phyloP scores from a whole-genome alignment of 2,329 filamentous ascomycete genomes.

The Neocucurbitaria cava region DNA sequence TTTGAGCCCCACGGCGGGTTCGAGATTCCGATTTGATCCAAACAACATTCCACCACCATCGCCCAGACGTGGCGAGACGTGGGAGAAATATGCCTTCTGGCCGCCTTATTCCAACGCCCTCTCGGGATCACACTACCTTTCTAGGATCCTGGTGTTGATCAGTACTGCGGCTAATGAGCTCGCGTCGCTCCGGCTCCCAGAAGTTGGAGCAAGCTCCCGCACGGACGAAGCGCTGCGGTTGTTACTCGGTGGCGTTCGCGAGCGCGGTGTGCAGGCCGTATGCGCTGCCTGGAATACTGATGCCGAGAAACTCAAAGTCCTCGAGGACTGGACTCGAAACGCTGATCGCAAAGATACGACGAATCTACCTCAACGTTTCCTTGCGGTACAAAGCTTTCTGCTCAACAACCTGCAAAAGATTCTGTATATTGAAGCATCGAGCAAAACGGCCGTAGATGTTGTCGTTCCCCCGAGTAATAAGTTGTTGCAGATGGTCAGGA shows the following conservation, averaged over 20 bases:
- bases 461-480: conserved; percentile 86
- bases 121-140: conserved; percentile 88
- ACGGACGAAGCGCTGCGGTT: conserved; percentile 73
- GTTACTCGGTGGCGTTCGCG: conserved; percentile 79
- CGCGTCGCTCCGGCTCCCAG: conserved; percentile 74
- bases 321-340: conserved; percentile 92
- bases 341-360: conserved; percentile 85
- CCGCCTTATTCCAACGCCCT: conserved; percentile 90
- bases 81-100: conserved; percentile 97
- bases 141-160: conserved; percentile 80
- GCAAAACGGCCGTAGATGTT: conserved; percentile 78
- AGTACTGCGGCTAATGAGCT: conserved; percentile 89
- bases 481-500: conserved; percentile 86
- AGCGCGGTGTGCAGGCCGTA: conserved; percentile 83
- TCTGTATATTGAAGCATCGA: conserved; percentile 86
- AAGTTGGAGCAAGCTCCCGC: conserved; percentile 58
- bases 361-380: conserved; percentile 85
- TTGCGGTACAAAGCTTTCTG: conserved; percentile 82
- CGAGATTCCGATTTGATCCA: conserved; percentile 80
- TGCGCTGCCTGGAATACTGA: conserved; percentile 94
- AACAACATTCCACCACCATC: conserved; percentile 80
- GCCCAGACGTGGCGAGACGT: conserved; percentile 75
- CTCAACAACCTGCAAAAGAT: conserved; percentile 93
- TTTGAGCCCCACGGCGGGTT: conserved; percentile 67
- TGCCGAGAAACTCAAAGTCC: conserved; percentile 86